Conservation (phyloP, 2,329 filamentous ascomycete species). For the Paracoccidioides brasiliensis region DNA sequence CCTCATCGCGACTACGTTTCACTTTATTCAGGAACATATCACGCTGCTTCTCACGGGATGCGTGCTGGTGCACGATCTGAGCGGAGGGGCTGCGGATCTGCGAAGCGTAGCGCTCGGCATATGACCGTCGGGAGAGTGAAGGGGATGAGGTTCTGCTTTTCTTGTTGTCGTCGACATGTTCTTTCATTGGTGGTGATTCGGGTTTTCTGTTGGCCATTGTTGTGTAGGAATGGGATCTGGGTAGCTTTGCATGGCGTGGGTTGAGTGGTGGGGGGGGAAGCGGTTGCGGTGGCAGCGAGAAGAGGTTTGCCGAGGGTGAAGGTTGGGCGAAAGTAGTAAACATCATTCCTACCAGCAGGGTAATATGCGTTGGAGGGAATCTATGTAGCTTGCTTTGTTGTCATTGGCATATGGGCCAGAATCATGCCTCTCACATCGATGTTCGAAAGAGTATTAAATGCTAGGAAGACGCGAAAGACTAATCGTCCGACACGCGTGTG, state of each 20-base stretch:
- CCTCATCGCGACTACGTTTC: slow-evolving; percentile 26
- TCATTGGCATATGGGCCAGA: background rate
- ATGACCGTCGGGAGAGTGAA: slow-evolving; percentile 11
- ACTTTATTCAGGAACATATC: slow-evolving; percentile 31
- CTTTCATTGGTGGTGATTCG: background rate
- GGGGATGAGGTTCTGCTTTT: background rate
- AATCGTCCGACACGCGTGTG: background rate
- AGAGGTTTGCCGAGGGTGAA: slow-evolving; percentile 5
- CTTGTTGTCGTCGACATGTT: background rate
- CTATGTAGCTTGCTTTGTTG: background rate
- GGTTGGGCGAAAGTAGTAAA: slow-evolving; percentile 17
- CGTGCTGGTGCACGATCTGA: slow-evolving; percentile 12
- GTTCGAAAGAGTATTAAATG: too few relatives aligned
- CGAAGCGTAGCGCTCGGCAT: slow-evolving; percentile 25
- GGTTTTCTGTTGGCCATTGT: background rate
- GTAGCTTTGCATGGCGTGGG: slow-evolving; percentile 1
- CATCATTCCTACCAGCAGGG: slow-evolving; percentile 14
- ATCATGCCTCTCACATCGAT: too few relatives aligned
- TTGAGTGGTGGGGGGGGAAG: slow-evolving; percentile 4
- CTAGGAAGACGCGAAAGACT: background rate
- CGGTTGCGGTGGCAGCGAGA: background rate
- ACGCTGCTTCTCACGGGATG: slow-evolving; percentile 23
- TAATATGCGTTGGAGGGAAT: background rate
- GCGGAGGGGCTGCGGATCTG: slow-evolving; percentile 23
- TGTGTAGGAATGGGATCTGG: background rate